These are phyloP conservation scores for Salinomyces thailandicus DNA, from an alignment of 2,329 filamentous ascomycete species.

Conservation along the genomic window DNA sequence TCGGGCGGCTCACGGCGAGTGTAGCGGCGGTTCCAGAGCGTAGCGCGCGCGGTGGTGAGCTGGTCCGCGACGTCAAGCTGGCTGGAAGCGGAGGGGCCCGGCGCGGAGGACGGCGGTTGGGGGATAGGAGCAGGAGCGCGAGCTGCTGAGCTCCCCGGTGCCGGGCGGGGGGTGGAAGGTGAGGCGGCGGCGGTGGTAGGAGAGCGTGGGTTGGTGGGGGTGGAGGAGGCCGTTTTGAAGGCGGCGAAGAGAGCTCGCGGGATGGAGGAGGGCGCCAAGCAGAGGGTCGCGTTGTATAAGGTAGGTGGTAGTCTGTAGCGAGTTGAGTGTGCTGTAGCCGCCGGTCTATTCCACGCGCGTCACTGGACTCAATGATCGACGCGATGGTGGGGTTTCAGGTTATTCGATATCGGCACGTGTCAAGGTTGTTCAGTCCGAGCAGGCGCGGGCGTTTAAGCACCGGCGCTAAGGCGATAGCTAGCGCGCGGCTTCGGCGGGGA, in stretches of 20 bases:
- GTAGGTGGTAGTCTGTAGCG: too few species aligned
- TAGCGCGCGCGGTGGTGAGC: constrained; percentile 39
- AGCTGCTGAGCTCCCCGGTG: constrained; percentile 2
- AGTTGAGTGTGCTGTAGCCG: too few species aligned
- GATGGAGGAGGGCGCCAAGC: not conserved
- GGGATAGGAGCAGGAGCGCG: not conserved
- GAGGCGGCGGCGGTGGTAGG: constrained; percentile 3
- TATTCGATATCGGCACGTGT: too few species aligned
- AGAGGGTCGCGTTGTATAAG: not conserved
- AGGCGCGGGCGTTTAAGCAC: not conserved
- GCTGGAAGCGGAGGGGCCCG: constrained; percentile 3
- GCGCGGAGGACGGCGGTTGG: not conserved
- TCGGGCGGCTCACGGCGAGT: constrained; percentile 35
- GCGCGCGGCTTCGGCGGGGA: not conserved
- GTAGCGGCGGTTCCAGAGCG: constrained; percentile 41
- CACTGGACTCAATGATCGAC: too few species aligned
- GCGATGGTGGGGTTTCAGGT: too few species aligned
- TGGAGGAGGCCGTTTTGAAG: constrained; percentile 12
- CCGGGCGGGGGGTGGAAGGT: constrained; percentile 6
- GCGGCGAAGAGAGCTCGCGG: not conserved
- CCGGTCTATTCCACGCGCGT: too few species aligned
- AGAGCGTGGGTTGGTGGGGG: constrained; percentile 6
- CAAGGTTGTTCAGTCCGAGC: too few species aligned
- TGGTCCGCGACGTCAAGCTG: constrained; percentile 28
- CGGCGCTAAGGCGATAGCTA: not conserved